phyloP scores from a whole-genome alignment of 495 filamentous ascomycete genomes.

The Aspergillus homomorphus region DNA sequence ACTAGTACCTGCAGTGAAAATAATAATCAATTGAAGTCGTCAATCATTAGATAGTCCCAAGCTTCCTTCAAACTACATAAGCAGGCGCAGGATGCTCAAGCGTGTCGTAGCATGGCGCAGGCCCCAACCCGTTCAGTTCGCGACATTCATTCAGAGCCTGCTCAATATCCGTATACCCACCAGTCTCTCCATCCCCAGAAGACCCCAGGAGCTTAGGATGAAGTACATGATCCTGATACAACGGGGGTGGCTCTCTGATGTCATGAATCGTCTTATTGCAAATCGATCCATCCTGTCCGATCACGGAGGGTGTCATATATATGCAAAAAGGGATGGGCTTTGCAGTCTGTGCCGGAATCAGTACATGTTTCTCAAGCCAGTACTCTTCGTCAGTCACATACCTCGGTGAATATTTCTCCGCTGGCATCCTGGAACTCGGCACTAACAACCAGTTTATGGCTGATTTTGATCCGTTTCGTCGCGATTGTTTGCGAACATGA shows the following conservation, averaged over 20 bases:
- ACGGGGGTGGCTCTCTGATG: neutral
- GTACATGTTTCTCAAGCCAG: neutral
- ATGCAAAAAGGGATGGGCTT: neutral
- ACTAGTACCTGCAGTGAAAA: too few relatives aligned
- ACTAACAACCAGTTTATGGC: neutral
- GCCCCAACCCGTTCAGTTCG: neutral
- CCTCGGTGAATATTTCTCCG: neutral
- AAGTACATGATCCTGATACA: neutral
- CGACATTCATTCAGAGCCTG: neutral
- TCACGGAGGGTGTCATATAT: neutral
- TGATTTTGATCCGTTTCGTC: neutral
- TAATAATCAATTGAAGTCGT: too few relatives aligned
- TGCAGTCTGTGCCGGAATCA: neutral
- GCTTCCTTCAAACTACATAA: neutral
- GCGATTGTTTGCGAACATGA: neutral
- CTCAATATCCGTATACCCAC: neutral
- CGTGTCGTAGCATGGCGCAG: neutral
- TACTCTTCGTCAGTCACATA: neutral
- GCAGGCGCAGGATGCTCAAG: neutral
- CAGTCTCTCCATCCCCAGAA: neutral
- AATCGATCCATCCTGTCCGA: neutral
- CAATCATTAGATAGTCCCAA: too few relatives aligned
- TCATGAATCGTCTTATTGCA: neutral
- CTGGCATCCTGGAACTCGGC: neutral
- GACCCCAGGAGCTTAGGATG: neutral